Evolutionary conservation across 2,329 filamentous ascomycete genomes (phyloP), one percentile per base, ranked within the genome.

Genomic region (Bipolaris victoriae): DNA sequence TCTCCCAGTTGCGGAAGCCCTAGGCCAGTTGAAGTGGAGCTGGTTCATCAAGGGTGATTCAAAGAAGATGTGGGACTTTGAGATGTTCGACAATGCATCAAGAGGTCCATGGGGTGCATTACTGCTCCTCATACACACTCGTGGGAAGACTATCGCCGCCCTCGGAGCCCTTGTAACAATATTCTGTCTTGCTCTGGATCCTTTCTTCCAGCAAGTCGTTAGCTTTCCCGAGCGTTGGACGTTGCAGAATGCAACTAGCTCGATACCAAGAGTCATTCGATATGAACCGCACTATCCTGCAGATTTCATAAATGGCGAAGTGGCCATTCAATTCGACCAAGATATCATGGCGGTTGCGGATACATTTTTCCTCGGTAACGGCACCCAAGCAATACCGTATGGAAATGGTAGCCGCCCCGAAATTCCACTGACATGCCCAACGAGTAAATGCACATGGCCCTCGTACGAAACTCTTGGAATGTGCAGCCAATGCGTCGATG

Each of bases 11-110:
- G 65, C 71, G 0, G 72, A 76, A 43, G 70, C 69, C 0, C 51
- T 77, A 0, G 74, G 74, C 0, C 74, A 77, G 40, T 35, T 75
- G 2, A 76, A 76, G 16, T 77, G 74, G 74, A 70, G 61, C 15
- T 76, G 74, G 74, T 76, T 76, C 29, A 55, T 2, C 45, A 58
- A 0, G 4, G 26, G 43, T 3, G 35, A 71, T 5, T 68, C 70
- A 0, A 73, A 72, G 18, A 57, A 64, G 7, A 70, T 76, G 58
- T 71, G 67, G 66, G 73, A 76, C n/a, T 74, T 71, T 15, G 73
- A 76, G 26, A 71, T 72, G 0, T 76, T 76, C 15, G 73, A 76
- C n/a, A 71, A 71, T 2, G 69, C 69, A 0, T 70, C 66, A 0
- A 16, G 71, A 45, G 71, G 71, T 0, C 70, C 71, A 0, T 72